Base-by-base conservation (phyloP, 2,329 filamentous ascomycete species). In the Penicillium sclerotiorum region DNA sequence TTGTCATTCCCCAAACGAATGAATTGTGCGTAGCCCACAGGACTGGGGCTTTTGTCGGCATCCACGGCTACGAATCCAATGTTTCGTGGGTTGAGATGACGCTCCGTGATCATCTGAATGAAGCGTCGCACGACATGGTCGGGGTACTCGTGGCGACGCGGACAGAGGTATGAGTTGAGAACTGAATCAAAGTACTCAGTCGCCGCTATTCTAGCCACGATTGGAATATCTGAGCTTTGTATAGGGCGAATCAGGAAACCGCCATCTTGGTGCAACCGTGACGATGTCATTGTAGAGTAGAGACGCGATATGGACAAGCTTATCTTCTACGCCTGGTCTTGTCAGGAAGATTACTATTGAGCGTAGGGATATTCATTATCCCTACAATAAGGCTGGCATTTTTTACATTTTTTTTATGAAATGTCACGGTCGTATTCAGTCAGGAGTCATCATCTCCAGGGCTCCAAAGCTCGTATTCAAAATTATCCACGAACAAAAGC, bases 51-150 rank as follows among this genome's bases (percentile, higher is more conserved):
- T 4, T 9, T 39, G 12, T 30, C 32, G 4, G 30, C 5, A 15
- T 28, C 28, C 22, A 50, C 46, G 13, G 50, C 50, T 13, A 53
- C 50, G 28, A 53, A 53, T 32, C 50, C 47, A 22, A 53, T 46
- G 11, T 17, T 46, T 8, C 50, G 36, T n/a, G 50, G 50, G n/a
- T 47, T 41, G 2, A 53, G 43, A 12, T 27, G 38, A 12, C 50
- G 50, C 4, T 12, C 27, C 28, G 39, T 41, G 9, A 53, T 46
- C 42, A 49, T 47, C 6, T 50, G 50, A 6, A 27, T 30, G 17
- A 53, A 53, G 46, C 42, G 42, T 7, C 50, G 42, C 25, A 13
- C 33, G 25, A 50, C 21, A 18, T 53, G 36, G 18, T 53, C 11
- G 5, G 46, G 50, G 17, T 53, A 47, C 32, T 53, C 20, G 38